Conservation (phyloP, 805 yeast species). For the Barnettozyma californica region DNA sequence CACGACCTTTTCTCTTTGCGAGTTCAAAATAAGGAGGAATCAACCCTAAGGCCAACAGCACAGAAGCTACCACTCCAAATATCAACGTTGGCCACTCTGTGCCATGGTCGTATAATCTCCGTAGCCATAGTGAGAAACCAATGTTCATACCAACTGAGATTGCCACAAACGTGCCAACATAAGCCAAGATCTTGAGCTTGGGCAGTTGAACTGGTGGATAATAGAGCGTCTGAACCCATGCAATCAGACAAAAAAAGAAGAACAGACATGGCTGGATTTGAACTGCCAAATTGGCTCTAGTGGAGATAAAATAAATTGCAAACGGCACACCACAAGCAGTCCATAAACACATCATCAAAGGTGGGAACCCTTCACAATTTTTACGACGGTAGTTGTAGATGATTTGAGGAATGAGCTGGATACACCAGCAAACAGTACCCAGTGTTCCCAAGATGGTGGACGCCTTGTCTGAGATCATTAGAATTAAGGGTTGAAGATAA, state of each 20-base stretch:
- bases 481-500: too few relatives aligned
- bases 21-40: conserved; percentile 88
- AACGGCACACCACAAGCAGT: conserved; percentile 75
- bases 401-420: conserved; percentile 85
- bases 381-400: conserved; percentile 67
- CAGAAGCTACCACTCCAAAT: conserved; percentile 76
- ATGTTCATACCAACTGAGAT: conserved; percentile 55
- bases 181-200: conserved; percentile 31
- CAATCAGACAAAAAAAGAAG: conserved; percentile 57
- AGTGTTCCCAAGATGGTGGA: conserved; percentile 78
- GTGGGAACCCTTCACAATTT: conserved; percentile 83
- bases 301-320: conserved; percentile 71
- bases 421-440: conserved; percentile 91
- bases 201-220: conserved; percentile 65
- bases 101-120: conserved; percentile 49
- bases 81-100: conserved; percentile 72
- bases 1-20: conserved; percentile 73
- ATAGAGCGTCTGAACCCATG: conserved; percentile 63
- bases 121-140: conserved; percentile 67
- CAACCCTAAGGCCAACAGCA: conserved; percentile 71
- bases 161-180: conserved; percentile 34
- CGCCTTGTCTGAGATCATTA: conserved; percentile 34
- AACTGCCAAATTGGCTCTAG: conserved; percentile 69
- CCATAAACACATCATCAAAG: conserved; percentile 86
- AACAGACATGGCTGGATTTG: conserved; percentile 89